Evolutionary conservation across 768 basidiomycete species (phyloP).

Genomic region (Tylopilus rubrobrunneus): DNA sequence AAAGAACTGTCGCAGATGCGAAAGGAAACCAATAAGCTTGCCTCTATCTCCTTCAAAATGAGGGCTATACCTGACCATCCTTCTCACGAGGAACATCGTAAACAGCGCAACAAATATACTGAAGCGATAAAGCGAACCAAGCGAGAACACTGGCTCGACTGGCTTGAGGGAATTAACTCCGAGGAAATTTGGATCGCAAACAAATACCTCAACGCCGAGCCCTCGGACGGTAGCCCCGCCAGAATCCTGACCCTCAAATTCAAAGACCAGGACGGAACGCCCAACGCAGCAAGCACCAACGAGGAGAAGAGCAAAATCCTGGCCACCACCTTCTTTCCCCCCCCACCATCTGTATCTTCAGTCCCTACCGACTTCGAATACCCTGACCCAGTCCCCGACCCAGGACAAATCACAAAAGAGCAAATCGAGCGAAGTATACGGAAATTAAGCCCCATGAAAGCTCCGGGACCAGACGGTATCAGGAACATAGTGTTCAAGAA

Average conservation of each 20-base stretch:
- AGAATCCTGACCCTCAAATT: constrained; percentile 2
- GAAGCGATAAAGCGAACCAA: constrained; percentile 2
- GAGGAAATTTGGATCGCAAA: constrained; percentile 4
- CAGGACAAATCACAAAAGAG: not conserved
- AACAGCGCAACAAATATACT: not conserved
- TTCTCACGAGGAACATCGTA: not conserved
- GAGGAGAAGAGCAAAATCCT: not conserved
- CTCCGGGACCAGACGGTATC: not conserved
- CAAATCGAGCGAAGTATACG: not conserved
- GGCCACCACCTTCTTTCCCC: not conserved
- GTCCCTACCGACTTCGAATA: not conserved
- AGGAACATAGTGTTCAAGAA: too few species aligned
- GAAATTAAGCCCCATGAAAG: not conserved
- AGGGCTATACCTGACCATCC: not conserved
- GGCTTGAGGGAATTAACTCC: not conserved
- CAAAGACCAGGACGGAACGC: not conserved
- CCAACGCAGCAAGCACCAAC: not conserved
- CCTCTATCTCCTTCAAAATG: not conserved
- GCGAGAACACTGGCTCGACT: constrained; percentile 5
- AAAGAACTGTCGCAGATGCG: not conserved
- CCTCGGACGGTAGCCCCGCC: not conserved
- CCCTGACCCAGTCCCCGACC: not conserved
- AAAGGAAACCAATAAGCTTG: not conserved
- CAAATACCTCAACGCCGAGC: too few species aligned
- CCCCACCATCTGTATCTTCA: not conserved